These are phyloP conservation scores for Flueggea neowawraea DNA, from an alignment of 441 rosid species.

Conservation along the genomic window DNA sequence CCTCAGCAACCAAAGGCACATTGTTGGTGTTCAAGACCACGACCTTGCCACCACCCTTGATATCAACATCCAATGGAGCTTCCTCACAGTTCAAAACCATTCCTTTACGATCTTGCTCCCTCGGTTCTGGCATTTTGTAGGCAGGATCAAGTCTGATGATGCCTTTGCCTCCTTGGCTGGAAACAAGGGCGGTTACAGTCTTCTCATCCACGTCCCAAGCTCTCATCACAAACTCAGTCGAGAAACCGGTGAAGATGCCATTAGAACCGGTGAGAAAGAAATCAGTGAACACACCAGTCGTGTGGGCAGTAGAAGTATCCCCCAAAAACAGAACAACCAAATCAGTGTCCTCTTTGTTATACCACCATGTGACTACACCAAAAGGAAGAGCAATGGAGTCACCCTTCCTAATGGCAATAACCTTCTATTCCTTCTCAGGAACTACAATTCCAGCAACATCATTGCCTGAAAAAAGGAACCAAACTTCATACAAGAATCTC, in stretches of 20 bases:
- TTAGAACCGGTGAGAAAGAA: slow-evolving; percentile 70
- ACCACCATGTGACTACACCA: slow-evolving; percentile 91
- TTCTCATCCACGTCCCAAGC: slow-evolving; percentile 64
- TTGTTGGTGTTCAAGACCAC: slow-evolving; percentile 82
- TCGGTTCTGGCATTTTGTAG: slow-evolving; percentile 61
- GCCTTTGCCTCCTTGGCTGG: slow-evolving; percentile 50
- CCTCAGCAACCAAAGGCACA: slow-evolving; percentile 75
- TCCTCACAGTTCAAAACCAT: slow-evolving; percentile 74
- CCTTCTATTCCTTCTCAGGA: slow-evolving; percentile 84
- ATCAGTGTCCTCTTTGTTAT: slow-evolving; percentile 55
- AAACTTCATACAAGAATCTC: neutral
- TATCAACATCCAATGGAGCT: slow-evolving; percentile 77
- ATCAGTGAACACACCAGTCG: slow-evolving; percentile 69
- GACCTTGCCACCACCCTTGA: slow-evolving; percentile 74
- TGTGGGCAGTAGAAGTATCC: slow-evolving; percentile 74
- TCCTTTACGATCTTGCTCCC: slow-evolving; percentile 46
- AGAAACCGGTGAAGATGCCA: slow-evolving; percentile 78
- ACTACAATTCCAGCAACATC: slow-evolving; percentile 84
- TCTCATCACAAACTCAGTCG: slow-evolving; percentile 62
- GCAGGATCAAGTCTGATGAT: slow-evolving; percentile 56
- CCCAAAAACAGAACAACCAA: slow-evolving; percentile 75
- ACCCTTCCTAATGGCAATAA: slow-evolving; percentile 60
- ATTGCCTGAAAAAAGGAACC: slow-evolving; percentile 35
- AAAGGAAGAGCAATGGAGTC: slow-evolving; percentile 91
- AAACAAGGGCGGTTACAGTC: slow-evolving; percentile 41